Base-by-base conservation (phyloP, 2,329 filamentous ascomycete genomes). In the Paraconiothyrium brasiliense region DNA sequence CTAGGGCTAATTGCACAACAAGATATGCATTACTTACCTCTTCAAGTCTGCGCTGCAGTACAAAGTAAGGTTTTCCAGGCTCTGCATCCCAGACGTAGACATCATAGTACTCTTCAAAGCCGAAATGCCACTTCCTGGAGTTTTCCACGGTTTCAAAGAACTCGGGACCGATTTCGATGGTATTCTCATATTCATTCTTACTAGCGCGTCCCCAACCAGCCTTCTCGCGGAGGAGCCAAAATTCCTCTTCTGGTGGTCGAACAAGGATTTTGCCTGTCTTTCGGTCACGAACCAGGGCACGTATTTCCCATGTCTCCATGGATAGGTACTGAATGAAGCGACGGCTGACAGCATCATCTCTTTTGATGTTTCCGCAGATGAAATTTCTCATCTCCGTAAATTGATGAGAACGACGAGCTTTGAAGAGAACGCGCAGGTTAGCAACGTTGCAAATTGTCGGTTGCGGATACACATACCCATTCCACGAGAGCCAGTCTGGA, bases 101-200 rank as follows among this genome's bases (percentile, higher is more conserved):
- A 67, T 82, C 79, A 52, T 80, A 82, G 58, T 81, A 80, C 44
- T 82, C 78, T 11, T 79, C 74, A 62, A 83, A 82, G 3, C 75
- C 72, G 57, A 82, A 77, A 37, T 73, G 73, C 75, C 78, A 82
- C 22, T 76, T 67, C 30, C 78, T 67, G 9, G 65, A 58, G 14
- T 66, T 67, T 22, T 80, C 79, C 71, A 81, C 77, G n/a, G 75
- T 67, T 37, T 80, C 78, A 50, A 81, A 82, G 59, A 82, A 80
- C 5, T 70, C 61, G 1, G 75, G 70, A 0, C 76, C 77, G 37
- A 82, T 71, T 57, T 76, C 65, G 30, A 67, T 71, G 22, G 76
- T 49, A n/a, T 77, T 60, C 4, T 76, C 68, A 73, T 77, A 83
- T 22, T 78, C 74, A 49, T 78, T 79, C 55, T 74, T 76, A 1